phyloP scores from a whole-genome alignment of 345 rosid species.

The Populus pruinosa region DNA sequence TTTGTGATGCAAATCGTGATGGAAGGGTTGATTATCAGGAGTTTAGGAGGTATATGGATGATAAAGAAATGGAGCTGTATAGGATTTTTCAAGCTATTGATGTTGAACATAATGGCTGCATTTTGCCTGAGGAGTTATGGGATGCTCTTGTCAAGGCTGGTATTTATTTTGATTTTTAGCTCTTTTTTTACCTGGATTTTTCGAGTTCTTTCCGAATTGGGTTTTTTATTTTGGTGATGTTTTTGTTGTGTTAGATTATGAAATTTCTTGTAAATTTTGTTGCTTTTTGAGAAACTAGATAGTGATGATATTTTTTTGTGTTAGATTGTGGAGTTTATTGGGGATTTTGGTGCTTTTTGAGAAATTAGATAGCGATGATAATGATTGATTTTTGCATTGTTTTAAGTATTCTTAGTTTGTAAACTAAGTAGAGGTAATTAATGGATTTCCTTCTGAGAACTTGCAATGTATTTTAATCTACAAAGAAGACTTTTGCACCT shows the following conservation, averaged over 20 bases:
- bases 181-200: neutral
- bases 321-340: neutral
- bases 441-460: neutral
- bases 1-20: slow-evolving; percentile 75
- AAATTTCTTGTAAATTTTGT: neutral
- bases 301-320: neutral
- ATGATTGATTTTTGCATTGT: neutral
- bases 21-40: slow-evolving; percentile 86
- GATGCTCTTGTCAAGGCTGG: slow-evolving; percentile 88
- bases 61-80: slow-evolving; percentile 69
- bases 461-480: neutral
- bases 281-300: neutral
- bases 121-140: slow-evolving; percentile 79
- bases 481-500: neutral
- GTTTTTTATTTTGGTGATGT: neutral
- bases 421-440: neutral
- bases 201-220: neutral
- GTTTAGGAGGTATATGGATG: slow-evolving; percentile 88
- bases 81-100: slow-evolving; percentile 69
- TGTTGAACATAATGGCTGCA: slow-evolving; percentile 77
- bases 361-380: neutral
- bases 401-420: neutral
- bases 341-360: neutral
- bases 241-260: neutral
- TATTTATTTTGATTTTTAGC: slow-evolving; percentile 22